phyloP scores from a whole-genome alignment of 805 yeast genomes.

The Kluyveromyces lactis region DNA sequence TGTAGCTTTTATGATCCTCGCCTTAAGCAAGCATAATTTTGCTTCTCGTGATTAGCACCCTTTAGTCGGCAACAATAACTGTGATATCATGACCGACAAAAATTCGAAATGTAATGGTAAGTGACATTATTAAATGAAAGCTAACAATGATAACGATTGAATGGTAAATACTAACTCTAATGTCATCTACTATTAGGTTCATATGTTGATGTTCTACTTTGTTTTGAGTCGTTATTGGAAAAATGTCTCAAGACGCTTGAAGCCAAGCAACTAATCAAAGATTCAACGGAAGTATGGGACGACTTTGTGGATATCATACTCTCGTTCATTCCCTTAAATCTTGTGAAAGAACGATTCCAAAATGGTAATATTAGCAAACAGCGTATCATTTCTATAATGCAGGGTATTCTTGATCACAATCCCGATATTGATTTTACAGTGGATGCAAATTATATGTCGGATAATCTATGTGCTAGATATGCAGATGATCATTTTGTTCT shows the following conservation, averaged over 20 bases:
- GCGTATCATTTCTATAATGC: constrained; percentile 4
- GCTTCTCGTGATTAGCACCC: no score
- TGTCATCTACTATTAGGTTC: no score
- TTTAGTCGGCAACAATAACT: no score
- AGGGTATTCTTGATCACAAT: constrained; percentile 10
- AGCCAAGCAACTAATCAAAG: not conserved
- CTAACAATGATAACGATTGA: no score
- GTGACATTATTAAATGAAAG: no score
- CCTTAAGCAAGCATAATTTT: no score
- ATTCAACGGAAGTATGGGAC: not conserved
- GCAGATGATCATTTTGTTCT: constrained; percentile 3
- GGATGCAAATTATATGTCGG: constrained; percentile 14
- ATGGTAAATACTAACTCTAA: no score
- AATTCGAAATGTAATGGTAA: no score
- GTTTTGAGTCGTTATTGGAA: not conserved
- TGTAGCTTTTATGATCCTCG: no score
- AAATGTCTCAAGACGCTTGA: not conserved
- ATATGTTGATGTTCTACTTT: not conserved
- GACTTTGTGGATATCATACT: constrained; percentile 5
- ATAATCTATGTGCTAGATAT: constrained; percentile 5
- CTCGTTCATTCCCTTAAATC: constrained; percentile 4
- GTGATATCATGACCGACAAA: no score
- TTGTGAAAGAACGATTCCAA: constrained; percentile 1
- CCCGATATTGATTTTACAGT: constrained; percentile 16
- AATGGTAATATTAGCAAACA: not conserved